Conservation (phyloP, 192 early-diverging fungal species). For the Gigaspora rosea region DNA sequence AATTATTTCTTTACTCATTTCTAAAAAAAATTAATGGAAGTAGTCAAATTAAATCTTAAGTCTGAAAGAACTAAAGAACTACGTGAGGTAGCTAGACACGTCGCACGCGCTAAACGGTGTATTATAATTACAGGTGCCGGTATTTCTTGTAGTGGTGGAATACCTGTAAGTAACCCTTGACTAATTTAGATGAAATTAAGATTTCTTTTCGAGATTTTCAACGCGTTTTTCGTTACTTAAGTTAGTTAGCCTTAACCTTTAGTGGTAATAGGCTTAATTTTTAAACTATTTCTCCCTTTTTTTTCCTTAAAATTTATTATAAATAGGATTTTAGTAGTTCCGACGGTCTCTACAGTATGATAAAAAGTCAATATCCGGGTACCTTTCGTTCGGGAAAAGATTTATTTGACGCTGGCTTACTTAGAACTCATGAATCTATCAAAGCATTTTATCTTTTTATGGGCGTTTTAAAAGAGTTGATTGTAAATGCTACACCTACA, state of each 20-base stretch:
- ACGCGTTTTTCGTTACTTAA: not conserved
- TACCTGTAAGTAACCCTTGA: constrained; percentile 62
- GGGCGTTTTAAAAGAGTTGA: constrained; percentile 78
- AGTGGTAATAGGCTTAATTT: not conserved
- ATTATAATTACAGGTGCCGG: constrained; percentile 87
- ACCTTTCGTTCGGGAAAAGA: constrained; percentile 76
- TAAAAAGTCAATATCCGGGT: constrained; percentile 74
- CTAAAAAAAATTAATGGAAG: not conserved
- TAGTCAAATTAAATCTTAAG: not conserved
- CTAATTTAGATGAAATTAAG: not conserved
- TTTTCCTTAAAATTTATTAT: not conserved
- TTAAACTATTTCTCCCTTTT: constrained; percentile 11
- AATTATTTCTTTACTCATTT: not conserved
- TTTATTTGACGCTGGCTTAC: constrained; percentile 84
- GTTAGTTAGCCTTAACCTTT: not conserved
- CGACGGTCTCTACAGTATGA: constrained; percentile 83
- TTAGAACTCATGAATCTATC: constrained; percentile 65
- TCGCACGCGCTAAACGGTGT: constrained; percentile 46
- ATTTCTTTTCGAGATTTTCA: not conserved
- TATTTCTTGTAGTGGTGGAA: constrained; percentile 85
- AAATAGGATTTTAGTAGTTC: constrained; percentile 80
- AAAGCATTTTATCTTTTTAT: constrained; percentile 79
- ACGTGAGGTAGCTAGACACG: not conserved
- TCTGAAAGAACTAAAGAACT: not conserved
- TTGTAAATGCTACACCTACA: constrained; percentile 73